A percentile compares a stretch with the other conserved stretches of the same genome.
phyloP scores from a whole-genome alignment of 2,329 filamentous ascomycete genomes.

The Coniochaeta sp. region DNA sequence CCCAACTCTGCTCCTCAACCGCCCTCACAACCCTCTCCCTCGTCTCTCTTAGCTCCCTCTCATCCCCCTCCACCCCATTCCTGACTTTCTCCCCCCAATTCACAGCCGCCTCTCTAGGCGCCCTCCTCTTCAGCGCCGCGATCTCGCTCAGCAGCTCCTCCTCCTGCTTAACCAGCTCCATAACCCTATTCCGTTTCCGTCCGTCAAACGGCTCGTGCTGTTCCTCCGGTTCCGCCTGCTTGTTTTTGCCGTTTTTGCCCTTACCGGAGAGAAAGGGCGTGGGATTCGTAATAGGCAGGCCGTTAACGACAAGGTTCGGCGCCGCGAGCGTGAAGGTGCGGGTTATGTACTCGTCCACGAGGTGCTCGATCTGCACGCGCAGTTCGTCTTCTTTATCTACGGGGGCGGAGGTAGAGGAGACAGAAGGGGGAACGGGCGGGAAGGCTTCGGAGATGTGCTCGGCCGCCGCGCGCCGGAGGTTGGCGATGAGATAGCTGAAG shows the following conservation, averaged over 20 bases:
- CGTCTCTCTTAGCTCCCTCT: slow-evolving; percentile 24
- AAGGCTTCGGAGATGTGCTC: slow-evolving; percentile 62
- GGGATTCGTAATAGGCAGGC: slow-evolving; percentile 39
- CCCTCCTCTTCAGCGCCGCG: slow-evolving; percentile 48
- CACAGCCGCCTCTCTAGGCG: slow-evolving; percentile 38
- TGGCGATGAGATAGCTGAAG: slow-evolving; percentile 61
- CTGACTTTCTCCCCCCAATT: slow-evolving; percentile 33
- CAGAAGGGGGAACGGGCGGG: slow-evolving; percentile 53
- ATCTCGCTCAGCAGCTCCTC: slow-evolving; percentile 59
- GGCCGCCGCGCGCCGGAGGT: slow-evolving; percentile 61
- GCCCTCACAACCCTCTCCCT: slow-evolving; percentile 25
- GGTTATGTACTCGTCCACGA: slow-evolving; percentile 58
- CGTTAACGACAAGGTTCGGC: slow-evolving; percentile 58
- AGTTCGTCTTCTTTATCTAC: slow-evolving; percentile 40
- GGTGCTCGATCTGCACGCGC: slow-evolving; percentile 49
- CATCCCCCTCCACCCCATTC: slow-evolving; percentile 34
- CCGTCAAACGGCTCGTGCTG: slow-evolving; percentile 54
- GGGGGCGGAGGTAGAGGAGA: background rate
- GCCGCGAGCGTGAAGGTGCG: slow-evolving; percentile 52
- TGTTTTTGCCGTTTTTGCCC: background rate
- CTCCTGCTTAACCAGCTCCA: slow-evolving; percentile 52
- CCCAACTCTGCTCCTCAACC: slow-evolving; percentile 9
- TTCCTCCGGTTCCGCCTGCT: slow-evolving; percentile 3
- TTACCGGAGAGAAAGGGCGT: slow-evolving; percentile 24
- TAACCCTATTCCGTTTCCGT: slow-evolving; percentile 50